Evolutionary conservation across 768 basidiomycete genomes (phyloP), one percentile per base, ranked within the genome.

Genomic region (Amanita polypyramis): DNA sequence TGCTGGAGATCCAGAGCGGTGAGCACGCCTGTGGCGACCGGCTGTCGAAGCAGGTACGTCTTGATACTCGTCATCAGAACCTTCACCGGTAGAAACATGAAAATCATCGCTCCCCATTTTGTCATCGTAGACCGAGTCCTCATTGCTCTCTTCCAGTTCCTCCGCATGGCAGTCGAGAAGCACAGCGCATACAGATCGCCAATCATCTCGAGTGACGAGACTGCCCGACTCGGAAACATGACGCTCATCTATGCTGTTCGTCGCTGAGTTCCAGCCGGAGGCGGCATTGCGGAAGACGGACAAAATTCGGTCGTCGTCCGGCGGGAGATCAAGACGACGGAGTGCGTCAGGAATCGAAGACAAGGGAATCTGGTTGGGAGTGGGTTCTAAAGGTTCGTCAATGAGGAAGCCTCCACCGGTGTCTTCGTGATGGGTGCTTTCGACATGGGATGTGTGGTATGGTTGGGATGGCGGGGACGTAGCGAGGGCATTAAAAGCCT

Each of bases 161-260:
- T 58, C 60, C 12, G 60, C 55, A 17, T 58, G 62, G 38, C 64
- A 65, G 50, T 79, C 82, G 3, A 91, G 67, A 10, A 92, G 65
- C 3, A 82, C 82, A 8, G 82, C 79, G 58, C 88, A 91, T 3
- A 92, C 83, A 10, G 85, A 73, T 32, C 84, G 75, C 84, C 85
- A 92, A 58, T 90, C 88, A 23, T 79, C 77, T 42, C 71, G 66
- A 54, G 71, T 76, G 20, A 92, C 74, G 37, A 64, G 60, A 14
- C 56, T 53, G 4, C 46, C 25, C 25, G 25, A 27, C 4, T 27
- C 50, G 5, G 52, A 47, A 4, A 57, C 53, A 2, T 53, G 45
- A 9, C 51, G 43, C 11, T 55, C 54, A 19, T 52, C 44, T 25
- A 51, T 42, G 15, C 51, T 36, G 40, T 56, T 56, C 14, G 56